Percentiles rank a stretch among this genome's conserved stretches.
phyloP scores from a whole-genome alignment of 2,329 filamentous ascomycete genomes.

The Fusarium neocosmosporiellum region DNA sequence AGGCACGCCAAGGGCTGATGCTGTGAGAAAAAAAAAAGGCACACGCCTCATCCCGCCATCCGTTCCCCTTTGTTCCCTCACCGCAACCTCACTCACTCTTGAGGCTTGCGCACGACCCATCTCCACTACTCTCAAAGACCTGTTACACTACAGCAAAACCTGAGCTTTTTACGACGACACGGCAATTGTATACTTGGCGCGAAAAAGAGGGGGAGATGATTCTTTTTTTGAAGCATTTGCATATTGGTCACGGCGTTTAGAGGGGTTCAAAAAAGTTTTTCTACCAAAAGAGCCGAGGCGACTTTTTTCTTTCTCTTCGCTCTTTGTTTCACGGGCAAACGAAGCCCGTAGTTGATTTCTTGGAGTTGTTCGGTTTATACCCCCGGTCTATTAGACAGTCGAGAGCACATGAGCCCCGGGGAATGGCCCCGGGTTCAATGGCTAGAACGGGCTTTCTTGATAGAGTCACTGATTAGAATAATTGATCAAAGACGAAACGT shows the following conservation, averaged over 20 bases:
- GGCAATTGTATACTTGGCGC: constrained; percentile 40
- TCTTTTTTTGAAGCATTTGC: constrained; percentile 43
- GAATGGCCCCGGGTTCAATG: constrained; percentile 33
- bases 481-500: constrained; percentile 33
- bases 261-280: constrained; percentile 32
- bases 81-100: constrained; percentile 9
- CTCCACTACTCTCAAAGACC: constrained; percentile 37
- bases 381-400: constrained; percentile 47
- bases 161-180: constrained; percentile 35
- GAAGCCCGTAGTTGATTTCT: constrained; percentile 11
- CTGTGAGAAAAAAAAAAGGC: constrained; percentile 27
- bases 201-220: constrained; percentile 27
- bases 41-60: neutral
- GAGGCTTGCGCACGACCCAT: constrained; percentile 31
- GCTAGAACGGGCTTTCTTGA: constrained; percentile 45
- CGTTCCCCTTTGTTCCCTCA: constrained; percentile 3
- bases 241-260: constrained; percentile 40
- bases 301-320: neutral
- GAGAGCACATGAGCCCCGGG: constrained; percentile 37
- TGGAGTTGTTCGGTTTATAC: constrained; percentile 46
- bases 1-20: constrained; percentile 62
- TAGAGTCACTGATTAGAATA: constrained; percentile 41
- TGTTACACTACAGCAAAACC: constrained; percentile 25
- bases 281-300: constrained; percentile 19
- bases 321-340: constrained; percentile 2